Conservation (phyloP, 805 yeast genomes). For the Candida tibetensis region DNA sequence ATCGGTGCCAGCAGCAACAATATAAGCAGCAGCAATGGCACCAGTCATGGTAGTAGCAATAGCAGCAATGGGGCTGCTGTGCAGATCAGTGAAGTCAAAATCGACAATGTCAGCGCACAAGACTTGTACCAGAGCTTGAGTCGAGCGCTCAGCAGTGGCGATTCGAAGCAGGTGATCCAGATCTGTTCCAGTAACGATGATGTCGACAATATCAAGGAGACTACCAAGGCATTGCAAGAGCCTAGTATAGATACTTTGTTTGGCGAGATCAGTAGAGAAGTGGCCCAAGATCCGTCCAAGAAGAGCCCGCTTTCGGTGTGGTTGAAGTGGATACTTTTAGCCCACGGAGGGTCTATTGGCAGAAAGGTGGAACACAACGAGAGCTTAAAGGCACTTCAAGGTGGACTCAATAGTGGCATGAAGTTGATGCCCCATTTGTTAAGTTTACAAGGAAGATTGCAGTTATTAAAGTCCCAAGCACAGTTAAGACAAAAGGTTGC, state of each 20-base stretch:
- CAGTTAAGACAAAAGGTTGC: constrained; percentile 48
- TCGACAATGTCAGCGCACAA: constrained; percentile 22
- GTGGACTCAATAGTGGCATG: constrained; percentile 53
- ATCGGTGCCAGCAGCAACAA: constrained; percentile 9
- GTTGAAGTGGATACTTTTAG: constrained; percentile 77
- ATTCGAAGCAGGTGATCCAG: constrained; percentile 15
- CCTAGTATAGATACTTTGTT: constrained; percentile 22
- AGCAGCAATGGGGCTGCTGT: constrained; percentile 12
- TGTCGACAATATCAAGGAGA: constrained; percentile 28
- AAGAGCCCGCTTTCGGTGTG: constrained; percentile 46
- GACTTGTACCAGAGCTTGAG: constrained; percentile 17
- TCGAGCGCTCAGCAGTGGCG: constrained; percentile 3
- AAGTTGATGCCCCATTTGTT: constrained; percentile 63
- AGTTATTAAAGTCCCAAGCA: constrained; percentile 72
- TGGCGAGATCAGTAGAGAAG: constrained; percentile 23
- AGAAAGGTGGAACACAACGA: constrained; percentile 51
- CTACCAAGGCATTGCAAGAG: constrained; percentile 33
- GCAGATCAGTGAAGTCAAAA: constrained; percentile 17
- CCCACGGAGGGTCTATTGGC: constrained; percentile 64
- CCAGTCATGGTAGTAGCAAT: constrained; percentile 8
- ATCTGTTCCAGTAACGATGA: constrained; percentile 30
- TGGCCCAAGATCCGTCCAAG: constrained; percentile 27
- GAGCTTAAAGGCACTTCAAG: constrained; percentile 55
- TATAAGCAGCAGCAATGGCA: constrained; percentile 10
- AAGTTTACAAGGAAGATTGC: constrained; percentile 82